A percentile compares a stretch with the other conserved stretches of the same genome.
phyloP scores from a whole-genome alignment of 73 alveolate genomes.

The Uronychia binucleata region DNA sequence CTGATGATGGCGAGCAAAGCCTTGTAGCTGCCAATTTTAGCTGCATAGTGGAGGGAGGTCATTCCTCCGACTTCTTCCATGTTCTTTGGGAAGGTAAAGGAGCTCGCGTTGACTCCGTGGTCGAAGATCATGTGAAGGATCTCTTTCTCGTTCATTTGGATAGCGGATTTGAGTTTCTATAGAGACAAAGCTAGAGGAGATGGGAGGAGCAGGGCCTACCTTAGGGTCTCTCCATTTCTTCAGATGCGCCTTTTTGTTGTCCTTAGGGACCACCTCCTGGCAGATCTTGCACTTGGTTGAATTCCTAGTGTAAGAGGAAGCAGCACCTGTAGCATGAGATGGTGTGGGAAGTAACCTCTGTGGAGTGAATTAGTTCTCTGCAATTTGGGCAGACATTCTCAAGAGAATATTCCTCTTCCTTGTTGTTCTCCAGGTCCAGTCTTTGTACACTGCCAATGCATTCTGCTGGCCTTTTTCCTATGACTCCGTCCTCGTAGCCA shows the following conservation, averaged over 20 bases:
- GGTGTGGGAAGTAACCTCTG: slow-evolving; percentile 44
- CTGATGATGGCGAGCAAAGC: slow-evolving; percentile 22
- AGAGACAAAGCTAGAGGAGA: background rate
- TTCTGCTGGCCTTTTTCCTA: slow-evolving; percentile 5
- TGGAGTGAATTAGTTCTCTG: slow-evolving; percentile 14
- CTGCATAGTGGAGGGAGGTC: slow-evolving; percentile 50
- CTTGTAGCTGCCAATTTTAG: slow-evolving; percentile 31
- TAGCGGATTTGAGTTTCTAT: background rate
- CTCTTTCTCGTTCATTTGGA: background rate
- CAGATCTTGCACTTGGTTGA: slow-evolving; percentile 60
- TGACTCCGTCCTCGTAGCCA: slow-evolving; percentile 12
- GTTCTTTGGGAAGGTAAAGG: slow-evolving; percentile 10
- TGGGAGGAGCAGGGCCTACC: background rate
- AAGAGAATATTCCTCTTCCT: background rate
- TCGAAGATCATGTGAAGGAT: slow-evolving; percentile 17
- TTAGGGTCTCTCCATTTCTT: slow-evolving; percentile 41
- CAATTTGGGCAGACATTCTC: slow-evolving; percentile 53
- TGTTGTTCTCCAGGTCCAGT: slow-evolving; percentile 17
- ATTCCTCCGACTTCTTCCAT: slow-evolving; percentile 12
- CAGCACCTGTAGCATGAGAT: slow-evolving; percentile 34
- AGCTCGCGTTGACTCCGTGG: slow-evolving; percentile 51
- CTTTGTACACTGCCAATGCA: slow-evolving; percentile 2
- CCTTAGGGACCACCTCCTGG: slow-evolving; percentile 59
- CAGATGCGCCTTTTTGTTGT: slow-evolving; percentile 50
- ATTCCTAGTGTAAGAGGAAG: slow-evolving; percentile 16